Evolutionary conservation across 2,329 filamentous ascomycete species (phyloP), one percentile per base, ranked within the genome.

Genomic region (Alternaria novae-zelandiae): DNA sequence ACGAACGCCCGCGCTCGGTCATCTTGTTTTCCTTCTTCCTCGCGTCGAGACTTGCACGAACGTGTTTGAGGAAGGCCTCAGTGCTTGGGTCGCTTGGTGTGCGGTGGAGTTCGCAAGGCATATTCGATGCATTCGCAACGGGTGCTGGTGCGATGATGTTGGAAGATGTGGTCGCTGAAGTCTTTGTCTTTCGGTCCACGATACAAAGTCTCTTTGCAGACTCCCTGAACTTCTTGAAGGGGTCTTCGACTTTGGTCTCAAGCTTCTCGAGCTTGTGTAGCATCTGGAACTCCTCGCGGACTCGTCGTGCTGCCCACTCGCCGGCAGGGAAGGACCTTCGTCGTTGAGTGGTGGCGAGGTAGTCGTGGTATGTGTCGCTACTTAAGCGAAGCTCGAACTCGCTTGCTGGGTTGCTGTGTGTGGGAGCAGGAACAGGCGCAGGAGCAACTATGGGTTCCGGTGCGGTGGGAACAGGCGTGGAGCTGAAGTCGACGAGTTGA

Each of bases 41-140:
- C 2, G 60, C 55, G 12, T 70, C 66, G 15, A 67, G 56, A 51
- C 68, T 70, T 11, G 66, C 66, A 3, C 68, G 54, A 3, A 70
- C 51, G 36, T 69, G 64, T 9, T 30, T 59, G 11, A 70, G 54
- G 57, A 70, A 70, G n/a, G 54, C 54, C 43, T 60, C 61, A 3
- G 57, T 56, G 20, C 44, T 54, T 20, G 61, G 57, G 9, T 60
- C 51, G 55, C 54, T 58, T 21, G 59, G 28, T 41, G 55, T 62
- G n/a, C 54, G 57, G 15, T 54, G 51, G 47, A 61, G 57, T 12
- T 53, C 51, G 13, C 45, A 53, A 17, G 47, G 59, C 9, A 11
- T 26, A 10, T 21, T 30, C 11, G 54, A 21, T 45, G 54, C 20
- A 11, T 21, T 20, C 12, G 23, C 23, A 4, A 8, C 32, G 20